Base-by-base conservation (phyloP, 306 rosid species). In the Canavalia gladiata region DNA sequence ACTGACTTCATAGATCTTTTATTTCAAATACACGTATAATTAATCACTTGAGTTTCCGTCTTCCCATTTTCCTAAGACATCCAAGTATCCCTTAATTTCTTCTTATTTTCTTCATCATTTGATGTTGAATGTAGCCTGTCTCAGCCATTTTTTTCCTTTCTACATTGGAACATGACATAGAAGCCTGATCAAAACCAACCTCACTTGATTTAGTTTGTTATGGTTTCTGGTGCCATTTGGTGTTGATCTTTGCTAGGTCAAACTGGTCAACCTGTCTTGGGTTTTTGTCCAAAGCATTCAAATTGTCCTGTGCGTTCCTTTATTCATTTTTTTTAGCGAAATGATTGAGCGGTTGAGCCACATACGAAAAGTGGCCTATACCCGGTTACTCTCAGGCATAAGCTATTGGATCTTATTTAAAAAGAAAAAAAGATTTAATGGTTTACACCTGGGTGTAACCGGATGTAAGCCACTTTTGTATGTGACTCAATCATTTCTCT, bases 101-200 rank as follows among this genome's bases (percentile, higher is more conserved):
- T 50, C n/a, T 52, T 35, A 9, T 62, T 6, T 60, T 60, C 47
- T 59, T 4, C 59, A 28, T 50, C 31, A 62, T 9, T 46, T 62
- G 59, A 12, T 60, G 51, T 37, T 51, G 52, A 7, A 7, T 25
- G 41, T 65, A 5, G 39, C 52, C 63, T 64, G 50, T 43, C 51
- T 18, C 5, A 74, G 37, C 8, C 64, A 50, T 51, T 76, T 62
- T 18, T 63, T 47, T 25, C 37, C 71, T 18, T 11, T 18, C 13
- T 65, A n/a, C 46, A 18, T 55, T 42, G 35, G 68, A 59, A 59
- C 8, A 34, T 69, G 18, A 46, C 68, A 6, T 69, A 9, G 74
- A 69, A 79, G 42, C 30, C 71, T 79, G 31, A 46, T 69, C 31
- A 58, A 45, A 46, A 68, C 67, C 33, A 66, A 39, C 49, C 51